Percentiles rank a stretch among this genome's conserved stretches.
Conservation (phyloP, 371 early-diverging fungal genomes). For the Lichtheimia ornata region DNA sequence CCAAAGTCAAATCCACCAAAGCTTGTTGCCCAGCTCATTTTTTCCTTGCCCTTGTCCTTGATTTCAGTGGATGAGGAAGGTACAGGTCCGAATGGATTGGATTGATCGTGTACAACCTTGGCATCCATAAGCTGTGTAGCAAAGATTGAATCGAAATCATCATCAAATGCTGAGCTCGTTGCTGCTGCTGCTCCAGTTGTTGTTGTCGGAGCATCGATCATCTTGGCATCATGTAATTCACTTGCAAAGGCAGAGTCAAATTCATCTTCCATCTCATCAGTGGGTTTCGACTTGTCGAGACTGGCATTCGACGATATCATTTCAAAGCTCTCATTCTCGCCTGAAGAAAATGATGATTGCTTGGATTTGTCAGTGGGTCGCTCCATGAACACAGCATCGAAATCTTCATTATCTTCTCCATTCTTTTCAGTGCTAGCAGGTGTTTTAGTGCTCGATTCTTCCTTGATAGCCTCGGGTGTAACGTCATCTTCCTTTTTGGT, state of each 20-base stretch:
- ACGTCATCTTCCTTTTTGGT: not conserved
- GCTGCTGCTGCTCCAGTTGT: not conserved
- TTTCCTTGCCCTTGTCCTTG: not conserved
- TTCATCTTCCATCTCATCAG: slow-evolving; percentile 7
- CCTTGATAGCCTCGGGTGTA: not conserved
- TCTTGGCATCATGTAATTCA: slow-evolving; percentile 34
- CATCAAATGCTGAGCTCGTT: not conserved
- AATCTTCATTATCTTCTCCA: not conserved
- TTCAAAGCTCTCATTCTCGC: slow-evolving; percentile 14
- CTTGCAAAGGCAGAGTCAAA: slow-evolving; percentile 34
- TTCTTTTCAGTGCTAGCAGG: not conserved
- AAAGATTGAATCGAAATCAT: slow-evolving; percentile 19
- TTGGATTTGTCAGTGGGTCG: slow-evolving; percentile 6
- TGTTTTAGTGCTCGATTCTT: not conserved
- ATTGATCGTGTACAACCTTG: slow-evolving; percentile 3
- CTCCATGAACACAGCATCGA: slow-evolving; percentile 15
- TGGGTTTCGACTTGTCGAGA: not conserved
- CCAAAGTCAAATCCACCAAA: slow-evolving; percentile 37
- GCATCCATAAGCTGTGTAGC: slow-evolving; percentile 20
- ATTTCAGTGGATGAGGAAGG: not conserved
- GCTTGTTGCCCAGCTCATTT: slow-evolving; percentile 30
- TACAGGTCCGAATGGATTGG: not conserved
- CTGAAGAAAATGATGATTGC: slow-evolving; percentile 7
- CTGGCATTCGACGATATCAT: slow-evolving; percentile 11
- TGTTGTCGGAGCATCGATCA: slow-evolving; percentile 7